Conservation (phyloP, 202 grass and related monocot species). For the Bolboschoenoplectus hybrid region DNA sequence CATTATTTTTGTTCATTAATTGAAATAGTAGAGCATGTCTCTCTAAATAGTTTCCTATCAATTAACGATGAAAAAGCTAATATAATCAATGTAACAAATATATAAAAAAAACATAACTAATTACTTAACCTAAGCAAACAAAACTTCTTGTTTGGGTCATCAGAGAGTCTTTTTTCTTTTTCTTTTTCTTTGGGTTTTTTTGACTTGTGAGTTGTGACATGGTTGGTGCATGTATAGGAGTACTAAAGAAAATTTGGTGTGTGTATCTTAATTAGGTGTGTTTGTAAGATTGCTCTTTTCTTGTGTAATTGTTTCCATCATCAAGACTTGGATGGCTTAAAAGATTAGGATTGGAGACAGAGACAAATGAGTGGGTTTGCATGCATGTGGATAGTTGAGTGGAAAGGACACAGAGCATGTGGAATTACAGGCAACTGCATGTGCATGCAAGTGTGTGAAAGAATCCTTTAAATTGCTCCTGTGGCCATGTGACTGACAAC, state of each 20-base stretch:
- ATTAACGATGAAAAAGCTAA: conserved; percentile 17
- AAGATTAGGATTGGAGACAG: conserved; percentile 1
- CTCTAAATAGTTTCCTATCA: conserved; percentile 10
- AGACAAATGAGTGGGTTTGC: conserved; percentile 47
- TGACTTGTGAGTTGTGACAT: conserved; percentile 16
- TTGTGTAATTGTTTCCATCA: conserved; percentile 31
- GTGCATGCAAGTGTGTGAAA: conserved; percentile 44
- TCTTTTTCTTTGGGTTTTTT: conserved; percentile 42
- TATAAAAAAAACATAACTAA: conserved; percentile 28
- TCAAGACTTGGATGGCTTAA: conserved; percentile 21
- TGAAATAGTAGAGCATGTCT: conserved; percentile 4
- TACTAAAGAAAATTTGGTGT: neutral
- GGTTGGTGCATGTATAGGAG: conserved; percentile 21
- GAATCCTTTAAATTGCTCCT: conserved; percentile 41
- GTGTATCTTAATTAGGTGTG: conserved; percentile 7
- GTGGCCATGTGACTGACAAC: conserved; percentile 39
- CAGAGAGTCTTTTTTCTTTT: neutral
- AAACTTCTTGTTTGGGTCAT: conserved; percentile 31
- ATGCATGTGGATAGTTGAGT: conserved; percentile 41
- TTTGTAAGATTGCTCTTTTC: conserved; percentile 16
- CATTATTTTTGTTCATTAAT: neutral
- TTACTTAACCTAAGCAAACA: conserved; percentile 23
- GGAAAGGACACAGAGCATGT: conserved; percentile 56
- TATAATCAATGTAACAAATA: conserved; percentile 31
- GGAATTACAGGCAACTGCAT: conserved; percentile 54